Evolutionary conservation across 1,284 basidiomycete species (phyloP), one percentile per base, ranked within the genome.

Genomic region (Ustilago bromivora): DNA sequence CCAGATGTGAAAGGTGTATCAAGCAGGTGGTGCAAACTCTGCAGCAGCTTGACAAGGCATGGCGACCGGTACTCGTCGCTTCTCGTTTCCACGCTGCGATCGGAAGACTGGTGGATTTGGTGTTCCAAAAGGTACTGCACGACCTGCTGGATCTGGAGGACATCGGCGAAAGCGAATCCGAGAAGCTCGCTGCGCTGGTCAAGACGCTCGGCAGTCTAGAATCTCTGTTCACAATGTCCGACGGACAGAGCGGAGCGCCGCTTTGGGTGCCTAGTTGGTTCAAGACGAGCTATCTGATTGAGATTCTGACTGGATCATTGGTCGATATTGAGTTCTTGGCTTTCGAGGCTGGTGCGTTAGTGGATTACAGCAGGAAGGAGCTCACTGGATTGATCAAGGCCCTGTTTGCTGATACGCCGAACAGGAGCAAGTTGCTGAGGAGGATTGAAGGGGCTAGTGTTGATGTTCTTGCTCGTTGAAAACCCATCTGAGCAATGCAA

Each of bases 81-180:
- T 71, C 82, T 2, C 66, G 72, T 0, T 84, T 84, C 62, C 76
- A 84, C 38, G 71, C 80, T 17, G 82, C 84, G 1, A 70, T 96
- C 17, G 96, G 96, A 8, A 87, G 89, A 17, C 86, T 97, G 12
- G 90, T 93, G 13, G 92, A 98, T 68, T 89, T 90, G 12, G 91
- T 92, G 3, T 88, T 96, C 36, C 88, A 88, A 4, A 88, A 90
- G 3, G 90, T 97, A 5, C 88, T 96, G 11, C 89, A 89, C 54
- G 92, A 93, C 78, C 90, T 98, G 13, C 88, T 96, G 53, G 91
- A 90, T 0, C 88, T 98, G 57, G 89, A 90, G 2, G 96, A 99
- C 86, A 98, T 99, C 78, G 92, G 95, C 0, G 96, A 94, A 82
- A 89, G 91, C 11, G 96, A 98, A 80, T 96, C 95, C 4, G 91